Base-by-base conservation (phyloP, 2,329 filamentous ascomycete species). In the Trichoderma citrinoviride region DNA sequence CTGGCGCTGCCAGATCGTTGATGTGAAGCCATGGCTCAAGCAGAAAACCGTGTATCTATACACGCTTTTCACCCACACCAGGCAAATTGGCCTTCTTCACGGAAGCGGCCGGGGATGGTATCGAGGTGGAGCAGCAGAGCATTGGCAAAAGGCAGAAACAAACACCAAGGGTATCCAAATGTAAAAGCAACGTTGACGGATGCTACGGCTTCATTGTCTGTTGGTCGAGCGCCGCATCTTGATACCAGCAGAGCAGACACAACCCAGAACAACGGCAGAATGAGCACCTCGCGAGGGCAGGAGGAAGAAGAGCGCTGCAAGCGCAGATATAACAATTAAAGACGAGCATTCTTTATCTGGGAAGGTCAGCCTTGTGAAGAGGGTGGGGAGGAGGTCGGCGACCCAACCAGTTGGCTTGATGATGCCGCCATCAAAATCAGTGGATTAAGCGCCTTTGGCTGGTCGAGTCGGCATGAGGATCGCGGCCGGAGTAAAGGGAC, bases 1-100 rank as follows among this genome's bases (percentile, higher is more conserved):
- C 82, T 81, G 72, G 80, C 82, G 23, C 78, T 73, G 64, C 76
- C 77, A 63, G 74, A 72, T n/a, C 70, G 64, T 50, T 71, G 71
- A 56, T 73, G 71, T 56, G 77, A 71, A 37, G 79, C 77, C 80
- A 81, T 82, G 65, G 23, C 67, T 67, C 27, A 58, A 62, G 50
- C 50, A 50, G 29, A 15, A 50, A n/a, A 40, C 37, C 27, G 49
- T 44, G 49, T 62, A 54, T 53, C 8, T 62, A 25, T 25, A 62
- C 47, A 46, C 37, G 5, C 10, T 49, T 43, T 47, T 29, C n/a
- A 23, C 52, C 29, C 29, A 49, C 33, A 14, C 33, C 33, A 37
- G 33, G 12, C 33, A 50, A 27, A 19, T 27, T 15, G n/a, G 53
- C 40, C 69, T 71, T 71, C 69, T 73, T 72, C 68, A 55, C 69